Percentiles rank a stretch among this genome's conserved stretches.
Evolutionary conservation across 129 eudicot species (phyloP).

Genomic region (Artemisia tridentata): DNA sequence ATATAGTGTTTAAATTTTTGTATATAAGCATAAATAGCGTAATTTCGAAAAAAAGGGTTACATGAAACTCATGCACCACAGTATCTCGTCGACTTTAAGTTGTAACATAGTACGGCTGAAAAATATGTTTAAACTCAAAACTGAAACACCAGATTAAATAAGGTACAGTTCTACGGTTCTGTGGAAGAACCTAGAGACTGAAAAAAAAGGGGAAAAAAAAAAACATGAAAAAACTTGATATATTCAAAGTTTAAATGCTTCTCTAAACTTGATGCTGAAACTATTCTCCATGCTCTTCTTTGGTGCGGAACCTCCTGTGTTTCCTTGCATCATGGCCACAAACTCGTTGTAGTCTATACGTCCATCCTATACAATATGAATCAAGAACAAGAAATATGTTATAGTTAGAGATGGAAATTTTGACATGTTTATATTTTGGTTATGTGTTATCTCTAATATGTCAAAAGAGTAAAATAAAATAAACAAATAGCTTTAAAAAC

Average conservation of each 20-base stretch:
- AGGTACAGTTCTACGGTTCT: constrained; percentile 16
- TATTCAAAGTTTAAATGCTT: constrained; percentile 53
- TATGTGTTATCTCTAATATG: background rate
- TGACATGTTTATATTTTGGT: background rate
- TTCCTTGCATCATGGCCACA: constrained; percentile 88
- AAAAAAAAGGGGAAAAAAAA: background rate
- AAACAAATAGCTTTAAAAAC: background rate
- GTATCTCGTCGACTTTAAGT: constrained; percentile 23
- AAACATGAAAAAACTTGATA: constrained; percentile 19
- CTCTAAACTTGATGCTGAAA: constrained; percentile 70
- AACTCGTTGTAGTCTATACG: constrained; percentile 82
- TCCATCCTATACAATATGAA: constrained; percentile 54
- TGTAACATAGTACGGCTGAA: constrained; percentile 31
- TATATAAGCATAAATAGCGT: background rate
- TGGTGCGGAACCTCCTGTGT: constrained; percentile 40
- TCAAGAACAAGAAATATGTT: background rate
- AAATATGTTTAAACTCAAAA: constrained; percentile 26
- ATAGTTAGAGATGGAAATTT: no score
- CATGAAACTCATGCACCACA: constrained; percentile 18
- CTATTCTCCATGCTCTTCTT: constrained; percentile 63
- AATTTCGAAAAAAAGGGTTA: no score
- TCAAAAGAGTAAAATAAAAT: no score
- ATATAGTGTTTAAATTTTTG: background rate
- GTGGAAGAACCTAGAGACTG: constrained; percentile 1
- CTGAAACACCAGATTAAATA: constrained; percentile 23